These are phyloP conservation scores for Rickenella mellea DNA, from an alignment of 768 basidiomycete species.

Conservation along the genomic window DNA sequence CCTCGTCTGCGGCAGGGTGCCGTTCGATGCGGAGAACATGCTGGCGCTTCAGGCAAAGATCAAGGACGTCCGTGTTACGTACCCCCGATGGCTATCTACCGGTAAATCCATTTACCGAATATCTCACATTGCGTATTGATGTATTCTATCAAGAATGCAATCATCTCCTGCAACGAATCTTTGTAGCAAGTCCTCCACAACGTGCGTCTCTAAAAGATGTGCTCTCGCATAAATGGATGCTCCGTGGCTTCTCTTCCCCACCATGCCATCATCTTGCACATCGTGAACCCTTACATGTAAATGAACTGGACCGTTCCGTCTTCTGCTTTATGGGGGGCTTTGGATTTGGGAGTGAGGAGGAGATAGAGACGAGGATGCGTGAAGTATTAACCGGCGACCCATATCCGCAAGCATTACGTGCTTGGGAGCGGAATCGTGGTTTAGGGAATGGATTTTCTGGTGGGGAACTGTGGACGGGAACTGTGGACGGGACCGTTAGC, in stretches of 20 bases:
- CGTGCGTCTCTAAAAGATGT: slow-evolving; percentile 83
- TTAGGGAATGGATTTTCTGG: slow-evolving; percentile 12
- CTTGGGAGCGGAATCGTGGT: slow-evolving; percentile 68
- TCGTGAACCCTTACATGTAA: slow-evolving; percentile 79
- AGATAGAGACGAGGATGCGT: slow-evolving; percentile 67
- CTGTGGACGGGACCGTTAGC: slow-evolving; percentile 47
- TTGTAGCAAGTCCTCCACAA: slow-evolving; percentile 84
- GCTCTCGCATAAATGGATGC: slow-evolving; percentile 86
- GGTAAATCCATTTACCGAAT: slow-evolving; percentile 40
- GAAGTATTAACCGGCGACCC: slow-evolving; percentile 68
- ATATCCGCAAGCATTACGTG: slow-evolving; percentile 62
- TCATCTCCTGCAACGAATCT: slow-evolving; percentile 85
- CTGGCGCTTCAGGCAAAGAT: slow-evolving; percentile 98
- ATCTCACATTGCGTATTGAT: slow-evolving; percentile 4
- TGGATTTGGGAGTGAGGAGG: slow-evolving; percentile 86
- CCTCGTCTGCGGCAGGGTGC: slow-evolving; percentile 96
- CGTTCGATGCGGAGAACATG: slow-evolving; percentile 99
- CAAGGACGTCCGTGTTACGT: slow-evolving; percentile 93
- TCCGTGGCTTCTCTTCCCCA: slow-evolving; percentile 72
- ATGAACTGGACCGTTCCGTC: slow-evolving; percentile 82
- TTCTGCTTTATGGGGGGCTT: slow-evolving; percentile 91
- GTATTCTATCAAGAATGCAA: slow-evolving; percentile 68
- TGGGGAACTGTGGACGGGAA: slow-evolving; percentile 30
- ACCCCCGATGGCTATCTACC: slow-evolving; percentile 91
- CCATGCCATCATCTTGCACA: slow-evolving; percentile 80